These are phyloP conservation scores for Wickerhamiella galacta DNA, from an alignment of 805 yeast species.

Conservation along the genomic window DNA sequence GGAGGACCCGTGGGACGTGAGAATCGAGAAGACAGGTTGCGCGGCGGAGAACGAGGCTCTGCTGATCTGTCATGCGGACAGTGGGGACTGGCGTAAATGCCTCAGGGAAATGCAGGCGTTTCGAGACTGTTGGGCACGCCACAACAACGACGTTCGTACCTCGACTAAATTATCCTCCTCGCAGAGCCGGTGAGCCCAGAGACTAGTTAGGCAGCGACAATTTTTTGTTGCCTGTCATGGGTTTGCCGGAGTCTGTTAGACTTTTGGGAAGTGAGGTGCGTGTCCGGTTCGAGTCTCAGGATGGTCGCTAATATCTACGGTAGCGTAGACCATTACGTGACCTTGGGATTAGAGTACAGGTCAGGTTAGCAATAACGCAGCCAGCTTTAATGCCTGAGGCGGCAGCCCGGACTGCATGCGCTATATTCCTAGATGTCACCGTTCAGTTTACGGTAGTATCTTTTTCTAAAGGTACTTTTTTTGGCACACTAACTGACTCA, in stretches of 20 bases:
- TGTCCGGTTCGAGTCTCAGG: constrained; percentile 22
- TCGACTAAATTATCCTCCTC: too few species aligned
- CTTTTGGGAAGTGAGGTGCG: constrained; percentile 11
- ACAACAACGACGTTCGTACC: constrained; percentile 32
- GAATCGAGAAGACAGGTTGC: constrained; percentile 66
- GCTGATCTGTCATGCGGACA: constrained; percentile 66
- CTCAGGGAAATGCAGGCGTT: constrained; percentile 45
- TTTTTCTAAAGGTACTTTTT: too few species aligned
- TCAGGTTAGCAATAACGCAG: constrained; percentile 22
- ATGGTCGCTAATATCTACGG: constrained; percentile 13
- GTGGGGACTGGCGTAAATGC: constrained; percentile 68
- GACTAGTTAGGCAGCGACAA: too few species aligned
- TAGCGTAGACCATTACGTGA: constrained; percentile 11
- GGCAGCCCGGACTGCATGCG: constrained; percentile 21
- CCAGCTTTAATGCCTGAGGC: constrained; percentile 16
- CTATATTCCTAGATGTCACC: too few species aligned
- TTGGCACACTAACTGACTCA: too few species aligned
- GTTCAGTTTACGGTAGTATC: too few species aligned
- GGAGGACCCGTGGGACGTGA: constrained; percentile 34
- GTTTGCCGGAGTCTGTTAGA: constrained; percentile 12
- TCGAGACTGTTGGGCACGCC: constrained; percentile 43
- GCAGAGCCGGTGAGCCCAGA: too few species aligned
- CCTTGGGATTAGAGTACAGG: constrained; percentile 17
- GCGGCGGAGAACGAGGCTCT: constrained; percentile 51
- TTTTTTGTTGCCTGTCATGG: constrained; percentile 19